Evolutionary conservation across 108 stramenopile species (phyloP).

Genomic region (Fistulifera pelliculosa): DNA sequence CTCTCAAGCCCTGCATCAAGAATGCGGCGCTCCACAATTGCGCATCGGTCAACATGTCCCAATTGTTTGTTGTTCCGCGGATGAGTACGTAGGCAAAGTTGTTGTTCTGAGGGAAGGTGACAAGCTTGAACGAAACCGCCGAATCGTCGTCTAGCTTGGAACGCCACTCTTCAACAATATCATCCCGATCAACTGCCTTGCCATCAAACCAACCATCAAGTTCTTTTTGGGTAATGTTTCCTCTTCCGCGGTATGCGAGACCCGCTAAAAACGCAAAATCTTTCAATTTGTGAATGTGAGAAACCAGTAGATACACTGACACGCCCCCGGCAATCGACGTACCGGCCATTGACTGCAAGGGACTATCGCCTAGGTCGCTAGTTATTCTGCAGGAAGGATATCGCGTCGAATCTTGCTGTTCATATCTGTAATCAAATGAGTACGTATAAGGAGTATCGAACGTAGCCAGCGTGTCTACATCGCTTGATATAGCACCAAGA

Average conservation of each 20-base stretch:
- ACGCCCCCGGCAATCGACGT: neutral
- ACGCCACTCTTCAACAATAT: conserved; percentile 37
- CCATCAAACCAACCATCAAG: conserved; percentile 63
- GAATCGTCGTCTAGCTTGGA: conserved; percentile 7
- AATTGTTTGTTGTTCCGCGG: conserved; percentile 61
- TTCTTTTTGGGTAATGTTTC: conserved; percentile 12
- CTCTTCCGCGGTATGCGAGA: conserved; percentile 28
- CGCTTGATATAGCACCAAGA: conserved; percentile 16
- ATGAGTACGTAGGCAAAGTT: conserved; percentile 45
- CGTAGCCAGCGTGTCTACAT: conserved; percentile 8
- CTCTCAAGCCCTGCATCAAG: conserved; percentile 55
- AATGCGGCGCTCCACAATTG: conserved; percentile 66
- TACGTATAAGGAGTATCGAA: neutral
- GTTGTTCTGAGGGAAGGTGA: conserved; percentile 21
- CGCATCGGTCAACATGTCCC: conserved; percentile 61
- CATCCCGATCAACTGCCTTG: conserved; percentile 34
- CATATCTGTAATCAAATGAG: conserved; percentile 2
- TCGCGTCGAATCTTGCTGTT: conserved; percentile 17
- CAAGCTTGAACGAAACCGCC: conserved; percentile 50
- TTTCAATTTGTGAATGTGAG: neutral
- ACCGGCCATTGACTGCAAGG: conserved; percentile 11
- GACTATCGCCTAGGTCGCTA: conserved; percentile 6
- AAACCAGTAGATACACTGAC: no score
- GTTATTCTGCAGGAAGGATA: conserved; percentile 46
- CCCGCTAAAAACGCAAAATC: conserved; percentile 50